phyloP scores from a whole-genome alignment of 768 basidiomycete genomes.

The Tylopilus subfusipes region DNA sequence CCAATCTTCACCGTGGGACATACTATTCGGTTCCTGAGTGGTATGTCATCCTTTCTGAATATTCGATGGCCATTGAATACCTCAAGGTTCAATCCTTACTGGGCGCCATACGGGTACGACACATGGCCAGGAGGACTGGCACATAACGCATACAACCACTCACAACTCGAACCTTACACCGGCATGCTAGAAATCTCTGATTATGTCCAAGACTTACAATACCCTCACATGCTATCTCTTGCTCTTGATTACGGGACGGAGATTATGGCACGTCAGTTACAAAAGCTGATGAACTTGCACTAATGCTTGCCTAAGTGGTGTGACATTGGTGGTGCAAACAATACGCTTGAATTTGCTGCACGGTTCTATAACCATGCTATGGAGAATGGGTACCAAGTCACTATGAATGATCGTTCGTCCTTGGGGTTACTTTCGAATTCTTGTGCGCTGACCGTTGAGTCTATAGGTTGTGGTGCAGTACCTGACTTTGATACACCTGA shows the following conservation, averaged over 20 bases:
- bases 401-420: slow-evolving; percentile 40
- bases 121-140: slow-evolving; percentile 55
- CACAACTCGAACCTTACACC: slow-evolving; percentile 51
- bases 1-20: slow-evolving; percentile 51
- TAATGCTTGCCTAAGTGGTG: slow-evolving; percentile 42
- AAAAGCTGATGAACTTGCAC: not conserved
- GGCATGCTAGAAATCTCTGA: slow-evolving; percentile 48
- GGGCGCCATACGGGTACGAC: slow-evolving; percentile 45
- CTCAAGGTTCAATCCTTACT: slow-evolving; percentile 53
- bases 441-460: not conserved
- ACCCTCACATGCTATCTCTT: slow-evolving; percentile 50
- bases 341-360: slow-evolving; percentile 42
- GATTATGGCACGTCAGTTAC: slow-evolving; percentile 43
- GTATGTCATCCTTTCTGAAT: slow-evolving; percentile 20
- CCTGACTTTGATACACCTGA: slow-evolving; percentile 59
- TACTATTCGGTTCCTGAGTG: slow-evolving; percentile 59
- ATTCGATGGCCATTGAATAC: not conserved
- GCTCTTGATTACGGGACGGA: slow-evolving; percentile 47
- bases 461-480: slow-evolving; percentile 44
- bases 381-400: slow-evolving; percentile 43
- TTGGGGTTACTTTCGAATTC: not conserved
- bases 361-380: slow-evolving; percentile 44
- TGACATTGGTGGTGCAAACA: slow-evolving; percentile 53
- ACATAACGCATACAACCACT: slow-evolving; percentile 46
- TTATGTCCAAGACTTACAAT: slow-evolving; percentile 49